Percentiles rank a stretch among this genome's conserved stretches.
Evolutionary conservation across 1,139 yeast species (phyloP).

Genomic region (Blastobotrys apis): DNA sequence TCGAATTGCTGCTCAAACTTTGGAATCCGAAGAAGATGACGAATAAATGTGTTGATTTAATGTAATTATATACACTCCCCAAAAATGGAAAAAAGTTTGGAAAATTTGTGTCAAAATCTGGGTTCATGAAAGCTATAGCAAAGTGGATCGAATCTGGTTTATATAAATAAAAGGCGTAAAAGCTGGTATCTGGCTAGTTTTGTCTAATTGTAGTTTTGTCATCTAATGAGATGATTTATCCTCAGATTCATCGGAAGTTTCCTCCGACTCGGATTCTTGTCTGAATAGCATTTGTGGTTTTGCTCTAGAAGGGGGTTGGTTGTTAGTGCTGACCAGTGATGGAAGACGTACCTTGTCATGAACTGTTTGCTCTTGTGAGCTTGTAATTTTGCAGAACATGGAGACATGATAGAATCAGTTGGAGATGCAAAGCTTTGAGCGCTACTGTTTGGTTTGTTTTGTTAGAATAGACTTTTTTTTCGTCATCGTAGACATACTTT

Average conservation of each 20-base stretch:
- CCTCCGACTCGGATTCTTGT: constrained; percentile 10
- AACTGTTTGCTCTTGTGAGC: constrained; percentile 46
- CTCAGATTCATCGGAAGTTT: background rate
- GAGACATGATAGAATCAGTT: constrained; percentile 53
- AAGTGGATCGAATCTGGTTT: too few species aligned
- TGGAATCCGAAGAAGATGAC: constrained; percentile 68
- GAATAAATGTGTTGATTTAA: constrained; percentile 32
- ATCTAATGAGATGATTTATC: constrained; percentile 2
- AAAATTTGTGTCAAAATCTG: too few species aligned
- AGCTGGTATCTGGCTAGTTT: too few species aligned
- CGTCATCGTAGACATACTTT: background rate
- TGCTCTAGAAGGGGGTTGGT: constrained; percentile 4
- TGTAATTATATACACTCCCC: constrained; percentile 5
- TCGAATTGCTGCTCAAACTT: constrained; percentile 99
- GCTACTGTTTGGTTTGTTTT: background rate
- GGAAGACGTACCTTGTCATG: constrained; percentile 25
- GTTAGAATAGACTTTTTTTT: background rate
- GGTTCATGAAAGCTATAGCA: background rate
- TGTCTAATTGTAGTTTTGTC: too few species aligned
- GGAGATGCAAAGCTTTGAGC: constrained; percentile 47
- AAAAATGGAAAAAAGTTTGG: background rate
- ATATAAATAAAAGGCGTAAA: too few species aligned
- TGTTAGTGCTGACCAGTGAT: background rate
- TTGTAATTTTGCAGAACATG: constrained; percentile 52
- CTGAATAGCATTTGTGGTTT: constrained; percentile 16